Evolutionary conservation across 2,329 filamentous ascomycete genomes (phyloP).

Genomic region (Aspergillus fumigatus): DNA sequence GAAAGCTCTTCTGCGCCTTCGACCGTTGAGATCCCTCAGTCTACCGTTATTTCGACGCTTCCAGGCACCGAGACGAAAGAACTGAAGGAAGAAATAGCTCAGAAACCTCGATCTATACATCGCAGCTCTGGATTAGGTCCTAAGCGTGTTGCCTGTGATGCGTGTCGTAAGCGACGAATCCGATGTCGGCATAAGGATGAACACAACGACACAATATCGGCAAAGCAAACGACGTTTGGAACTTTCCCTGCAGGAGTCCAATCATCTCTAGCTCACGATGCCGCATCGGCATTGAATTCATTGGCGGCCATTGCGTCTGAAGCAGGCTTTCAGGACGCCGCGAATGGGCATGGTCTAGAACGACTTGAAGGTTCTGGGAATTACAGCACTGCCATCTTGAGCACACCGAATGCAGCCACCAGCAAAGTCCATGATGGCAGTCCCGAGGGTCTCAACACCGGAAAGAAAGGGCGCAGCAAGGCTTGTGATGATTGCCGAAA

Average conservation of each 20-base stretch:
- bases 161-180: conserved; percentile 58
- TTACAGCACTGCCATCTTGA: conserved; percentile 22
- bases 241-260: conserved; percentile 28
- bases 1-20: conserved; percentile 18
- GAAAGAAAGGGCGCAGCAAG: conserved; percentile 57
- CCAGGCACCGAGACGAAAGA: conserved; percentile 11
- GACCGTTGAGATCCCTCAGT: conserved; percentile 21
- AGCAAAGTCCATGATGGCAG: conserved; percentile 28
- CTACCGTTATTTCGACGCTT: conserved; percentile 8
- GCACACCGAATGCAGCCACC: conserved; percentile 21
- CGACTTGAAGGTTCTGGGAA: conserved; percentile 25
- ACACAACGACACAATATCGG: conserved; percentile 26
- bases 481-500: conserved; percentile 64
- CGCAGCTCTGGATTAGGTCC: conserved; percentile 58
- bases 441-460: conserved; percentile 35
- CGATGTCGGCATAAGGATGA: conserved; percentile 61
- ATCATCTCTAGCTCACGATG: conserved; percentile 34
- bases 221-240: conserved; percentile 25
- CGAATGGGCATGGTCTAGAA: conserved; percentile 22
- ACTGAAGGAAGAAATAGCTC: conserved; percentile 24
- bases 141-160: conserved; percentile 57
- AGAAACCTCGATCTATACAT: conserved; percentile 43
- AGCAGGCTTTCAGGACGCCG: conserved; percentile 27
- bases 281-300: conserved; percentile 36
- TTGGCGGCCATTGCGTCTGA: conserved; percentile 36